Evolutionary conservation across 495 filamentous ascomycete genomes (phyloP).

Genomic region (Amniculicola lignicola): DNA sequence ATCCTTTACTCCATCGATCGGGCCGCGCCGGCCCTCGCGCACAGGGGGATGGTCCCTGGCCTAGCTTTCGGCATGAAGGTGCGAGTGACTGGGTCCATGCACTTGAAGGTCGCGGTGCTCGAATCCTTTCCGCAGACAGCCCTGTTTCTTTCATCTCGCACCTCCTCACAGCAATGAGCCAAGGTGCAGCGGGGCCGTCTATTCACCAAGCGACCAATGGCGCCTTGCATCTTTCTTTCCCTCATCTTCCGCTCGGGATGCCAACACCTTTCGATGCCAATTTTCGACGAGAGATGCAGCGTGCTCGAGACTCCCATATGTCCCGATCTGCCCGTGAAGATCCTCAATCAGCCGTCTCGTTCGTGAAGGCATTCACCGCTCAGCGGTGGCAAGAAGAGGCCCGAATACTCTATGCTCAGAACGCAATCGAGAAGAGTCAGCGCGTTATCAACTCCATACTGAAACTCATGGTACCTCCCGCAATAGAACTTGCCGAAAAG

Average conservation of each 20-base stretch:
- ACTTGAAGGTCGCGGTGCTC: conserved; percentile 44
- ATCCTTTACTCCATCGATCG: conserved; percentile 60
- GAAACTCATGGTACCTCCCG: conserved; percentile 73
- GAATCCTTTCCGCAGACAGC: conserved; percentile 32
- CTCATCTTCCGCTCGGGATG: conserved; percentile 18
- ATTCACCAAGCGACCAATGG: conserved; percentile 27
- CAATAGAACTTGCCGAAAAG: conserved; percentile 71
- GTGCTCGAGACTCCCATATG: conserved; percentile 29
- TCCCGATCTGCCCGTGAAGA: conserved; percentile 53
- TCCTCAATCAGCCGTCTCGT: conserved; percentile 64
- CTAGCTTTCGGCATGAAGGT: conserved; percentile 25
- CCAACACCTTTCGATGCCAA: conserved; percentile 48
- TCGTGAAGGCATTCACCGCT: conserved; percentile 64
- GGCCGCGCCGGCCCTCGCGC: conserved; percentile 15
- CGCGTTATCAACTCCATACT: conserved; percentile 71
- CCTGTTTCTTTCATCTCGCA: conserved; percentile 62
- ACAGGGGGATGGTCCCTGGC: conserved; percentile 30
- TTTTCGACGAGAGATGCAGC: conserved; percentile 47
- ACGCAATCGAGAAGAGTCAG: conserved; percentile 65
- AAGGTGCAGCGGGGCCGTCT: conserved; percentile 40
- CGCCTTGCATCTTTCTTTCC: conserved; percentile 28
- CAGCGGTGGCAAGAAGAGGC: conserved; percentile 89
- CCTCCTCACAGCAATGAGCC: conserved; percentile 57
- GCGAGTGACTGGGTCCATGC: conserved; percentile 54
- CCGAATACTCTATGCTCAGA: conserved; percentile 72